Evolutionary conservation across 495 filamentous ascomycete species (phyloP).

Genomic region (Bathelium albidoporum): DNA sequence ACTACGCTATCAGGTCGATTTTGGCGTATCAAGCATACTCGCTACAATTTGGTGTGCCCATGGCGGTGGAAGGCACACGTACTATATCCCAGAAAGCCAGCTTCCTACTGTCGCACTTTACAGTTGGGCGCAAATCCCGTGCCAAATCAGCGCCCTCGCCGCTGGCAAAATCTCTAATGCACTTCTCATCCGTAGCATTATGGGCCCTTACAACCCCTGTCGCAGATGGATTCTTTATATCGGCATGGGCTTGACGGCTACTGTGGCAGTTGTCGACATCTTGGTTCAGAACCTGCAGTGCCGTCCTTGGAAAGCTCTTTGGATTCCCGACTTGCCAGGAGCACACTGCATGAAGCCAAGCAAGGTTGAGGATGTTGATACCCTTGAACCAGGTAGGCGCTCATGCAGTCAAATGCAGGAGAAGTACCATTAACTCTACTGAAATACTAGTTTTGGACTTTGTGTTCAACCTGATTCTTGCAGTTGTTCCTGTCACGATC

Average conservation of each 20-base stretch:
- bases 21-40: not conserved
- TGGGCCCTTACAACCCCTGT: not conserved
- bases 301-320: not conserved
- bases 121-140: not conserved
- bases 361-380: not conserved
- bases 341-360: not conserved
- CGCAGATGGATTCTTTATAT: not conserved
- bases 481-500: not conserved
- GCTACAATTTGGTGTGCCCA: not conserved
- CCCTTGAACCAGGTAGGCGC: not conserved
- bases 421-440: not conserved
- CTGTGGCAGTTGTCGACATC: not conserved
- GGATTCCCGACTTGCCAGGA: not conserved
- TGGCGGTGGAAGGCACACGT: not conserved
- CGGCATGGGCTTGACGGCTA: not conserved
- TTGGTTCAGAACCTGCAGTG: not conserved
- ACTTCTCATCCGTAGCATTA: not conserved
- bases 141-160: not conserved
- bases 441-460: not conserved
- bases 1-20: not conserved
- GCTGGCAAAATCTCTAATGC: not conserved
- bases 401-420: not conserved
- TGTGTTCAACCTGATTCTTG: not conserved
- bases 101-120: not conserved
- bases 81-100: not conserved